Evolutionary conservation across 1,284 basidiomycete species (phyloP), one percentile per base, ranked within the genome.

Genomic region (Cryptococcus sp.): DNA sequence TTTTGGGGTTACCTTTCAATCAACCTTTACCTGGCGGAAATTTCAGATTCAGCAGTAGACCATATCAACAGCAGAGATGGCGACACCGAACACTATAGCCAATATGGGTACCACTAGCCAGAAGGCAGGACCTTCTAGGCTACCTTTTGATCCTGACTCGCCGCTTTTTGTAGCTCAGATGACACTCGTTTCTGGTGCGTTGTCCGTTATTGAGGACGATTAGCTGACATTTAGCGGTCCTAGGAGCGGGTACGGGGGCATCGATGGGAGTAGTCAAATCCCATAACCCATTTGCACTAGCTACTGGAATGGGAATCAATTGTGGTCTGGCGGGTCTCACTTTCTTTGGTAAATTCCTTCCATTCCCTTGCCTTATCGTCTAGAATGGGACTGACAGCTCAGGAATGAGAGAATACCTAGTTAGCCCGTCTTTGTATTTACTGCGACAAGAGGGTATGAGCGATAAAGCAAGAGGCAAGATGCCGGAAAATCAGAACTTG

Each of bases 401-500:
- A 70, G 70, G 63, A 24, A 48, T 71, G 14, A 48, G 74, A 52
- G 74, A 75, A 61, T 74, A 74, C 56, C 23, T 72, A 50, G 59
- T 75, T 32, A 69, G 72, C 3, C 74, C 73, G 0, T 36, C 66
- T 2, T 59, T 74, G 16, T 48, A 64, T 7, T 58, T 1, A 21
- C 55, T 2, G 50, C 62, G n/a, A 47, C 53, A 4, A 63, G 61
- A 7, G 40, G 55, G 14, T 59, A 52, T 18, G 11, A 52, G 53
- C 40, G 53, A 46, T 18, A 55, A 55, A 41, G 50, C 57, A 36
- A 39, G 43, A 10, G 61, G 60, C 4, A 63, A 63, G 36, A 42
- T 63, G 28, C 61, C 61, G 14, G 53, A 48, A 16, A 13, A n/a
- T 22, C 9, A 4, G 31, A 42, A 32, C 18, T 41, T 71, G 4